Conservation (phyloP, 768 basidiomycete genomes). For the Zangia roseola region DNA sequence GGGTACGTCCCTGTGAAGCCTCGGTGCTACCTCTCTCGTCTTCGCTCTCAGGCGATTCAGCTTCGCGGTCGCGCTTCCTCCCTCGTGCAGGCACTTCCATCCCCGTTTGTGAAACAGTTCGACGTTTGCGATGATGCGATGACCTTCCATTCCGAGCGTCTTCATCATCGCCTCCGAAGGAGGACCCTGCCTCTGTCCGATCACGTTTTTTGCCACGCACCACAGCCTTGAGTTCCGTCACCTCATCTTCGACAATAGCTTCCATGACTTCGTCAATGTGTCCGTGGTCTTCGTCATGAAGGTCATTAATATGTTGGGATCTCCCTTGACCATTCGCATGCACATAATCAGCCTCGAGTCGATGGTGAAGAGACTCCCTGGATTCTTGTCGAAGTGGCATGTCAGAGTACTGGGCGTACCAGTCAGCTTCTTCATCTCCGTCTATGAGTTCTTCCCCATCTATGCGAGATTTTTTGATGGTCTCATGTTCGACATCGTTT, state of each 20-base stretch:
- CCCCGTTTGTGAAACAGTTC: conserved; percentile 54
- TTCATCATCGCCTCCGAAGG: conserved; percentile 59
- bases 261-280: conserved; percentile 34
- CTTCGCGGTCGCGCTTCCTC: conserved; percentile 66
- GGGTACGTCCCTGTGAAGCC: conserved; percentile 5
- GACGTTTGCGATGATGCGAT: conserved; percentile 53
- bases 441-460: conserved; percentile 48
- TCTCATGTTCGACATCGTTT: conserved; percentile 41
- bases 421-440: conserved; percentile 46
- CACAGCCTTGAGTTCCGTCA: conserved; percentile 37
- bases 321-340: conserved; percentile 45
- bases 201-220: conserved; percentile 70
- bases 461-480: conserved; percentile 53
- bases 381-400: conserved; percentile 39
- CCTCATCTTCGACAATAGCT: conserved; percentile 43
- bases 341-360: conserved; percentile 42
- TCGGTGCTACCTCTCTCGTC: conserved; percentile 16
- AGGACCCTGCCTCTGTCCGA: conserved; percentile 69
- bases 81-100: conserved; percentile 49
- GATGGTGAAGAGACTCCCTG: conserved; percentile 48
- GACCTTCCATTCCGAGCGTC: conserved; percentile 41
- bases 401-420: conserved; percentile 34
- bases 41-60: conserved; percentile 42
- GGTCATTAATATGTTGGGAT: conserved; percentile 29
- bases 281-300: conserved; percentile 50